A percentile compares a stretch with the other conserved stretches of the same genome.
These are phyloP conservation scores for Fonsecaea nubica DNA, from an alignment of 2,329 filamentous ascomycete species.

Conservation along the genomic window DNA sequence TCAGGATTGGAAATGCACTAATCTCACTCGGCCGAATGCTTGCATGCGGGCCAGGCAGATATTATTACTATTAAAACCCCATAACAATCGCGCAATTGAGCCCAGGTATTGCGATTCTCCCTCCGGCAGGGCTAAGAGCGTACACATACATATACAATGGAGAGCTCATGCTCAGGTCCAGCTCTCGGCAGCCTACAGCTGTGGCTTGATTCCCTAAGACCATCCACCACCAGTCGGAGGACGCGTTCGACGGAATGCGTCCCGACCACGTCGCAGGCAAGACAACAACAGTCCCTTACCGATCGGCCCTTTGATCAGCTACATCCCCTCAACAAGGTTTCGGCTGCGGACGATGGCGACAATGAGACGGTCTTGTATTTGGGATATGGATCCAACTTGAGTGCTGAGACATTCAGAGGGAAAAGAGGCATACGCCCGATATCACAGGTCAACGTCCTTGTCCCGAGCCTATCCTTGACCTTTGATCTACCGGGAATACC, in stretches of 20 bases:
- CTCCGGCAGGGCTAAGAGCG: not conserved
- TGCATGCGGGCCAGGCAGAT: constrained; percentile 5
- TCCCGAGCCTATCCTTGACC: constrained; percentile 76
- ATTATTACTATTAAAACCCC: constrained; percentile 13
- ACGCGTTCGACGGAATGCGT: constrained; percentile 11
- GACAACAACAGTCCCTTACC: constrained; percentile 31
- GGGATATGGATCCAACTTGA: constrained; percentile 91
- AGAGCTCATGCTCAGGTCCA: constrained; percentile 6
- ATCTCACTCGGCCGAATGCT: constrained; percentile 16
- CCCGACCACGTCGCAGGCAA: constrained; percentile 27
- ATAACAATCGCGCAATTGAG: constrained; percentile 28
- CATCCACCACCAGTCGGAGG: not conserved
- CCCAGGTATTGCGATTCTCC: constrained; percentile 21
- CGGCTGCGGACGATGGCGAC: not conserved
- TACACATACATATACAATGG: constrained; percentile 14
- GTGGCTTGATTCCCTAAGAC: constrained; percentile 25
- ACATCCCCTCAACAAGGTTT: not conserved
- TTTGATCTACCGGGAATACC: constrained; percentile 88
- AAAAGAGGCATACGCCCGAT: constrained; percentile 79
- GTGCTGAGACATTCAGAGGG: constrained; percentile 78
- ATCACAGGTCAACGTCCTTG: constrained; percentile 79
- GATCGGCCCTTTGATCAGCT: constrained; percentile 18
- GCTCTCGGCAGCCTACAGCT: constrained; percentile 22
- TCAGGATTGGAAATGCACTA: constrained; percentile 23
- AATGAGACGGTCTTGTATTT: constrained; percentile 72